These are phyloP conservation scores for Crithidia bombi DNA, from an alignment of 208 protist species.

Conservation along the genomic window DNA sequence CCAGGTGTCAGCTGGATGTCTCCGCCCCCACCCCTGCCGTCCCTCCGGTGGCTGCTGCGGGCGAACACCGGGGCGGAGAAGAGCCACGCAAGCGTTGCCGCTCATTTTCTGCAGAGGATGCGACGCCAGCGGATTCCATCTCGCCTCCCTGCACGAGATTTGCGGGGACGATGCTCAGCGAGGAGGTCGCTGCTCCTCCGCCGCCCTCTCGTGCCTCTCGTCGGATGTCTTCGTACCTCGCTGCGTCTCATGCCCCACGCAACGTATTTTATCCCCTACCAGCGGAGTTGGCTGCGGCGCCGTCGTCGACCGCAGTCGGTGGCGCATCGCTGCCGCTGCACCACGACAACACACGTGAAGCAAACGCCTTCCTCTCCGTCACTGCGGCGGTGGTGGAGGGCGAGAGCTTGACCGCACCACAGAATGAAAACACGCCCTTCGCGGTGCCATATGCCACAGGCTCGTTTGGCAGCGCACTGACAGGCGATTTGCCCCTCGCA, in stretches of 20 bases:
- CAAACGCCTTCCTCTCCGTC: too few relatives aligned
- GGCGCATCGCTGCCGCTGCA: too few relatives aligned
- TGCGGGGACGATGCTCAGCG: background rate
- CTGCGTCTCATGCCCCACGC: background rate
- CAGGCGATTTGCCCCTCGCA: too few relatives aligned
- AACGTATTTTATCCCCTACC: slow-evolving; percentile 30
- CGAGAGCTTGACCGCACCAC: too few relatives aligned
- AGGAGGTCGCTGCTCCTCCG: background rate
- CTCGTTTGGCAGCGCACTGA: too few relatives aligned
- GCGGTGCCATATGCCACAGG: background rate
- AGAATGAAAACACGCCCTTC: slow-evolving; percentile 1
- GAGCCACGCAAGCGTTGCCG: slow-evolving; percentile 24
- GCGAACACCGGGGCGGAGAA: too few relatives aligned
- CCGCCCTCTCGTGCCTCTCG: slow-evolving; percentile 2
- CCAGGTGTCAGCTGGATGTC: background rate
- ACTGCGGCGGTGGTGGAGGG: too few relatives aligned
- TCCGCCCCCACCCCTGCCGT: too few relatives aligned
- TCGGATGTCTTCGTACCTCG: background rate
- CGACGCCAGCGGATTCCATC: background rate
- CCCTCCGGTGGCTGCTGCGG: too few relatives aligned
- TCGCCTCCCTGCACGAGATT: background rate
- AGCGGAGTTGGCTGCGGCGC: slow-evolving; percentile 11
- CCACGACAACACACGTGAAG: too few relatives aligned
- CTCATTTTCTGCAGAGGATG: slow-evolving; percentile 14
- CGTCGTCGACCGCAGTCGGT: background rate